A percentile compares a stretch with the other conserved stretches of the same genome.
These are phyloP conservation scores for Scenedesmus sp. DNA, from an alignment of 163 green algal genomes.

Conservation along the genomic window DNA sequence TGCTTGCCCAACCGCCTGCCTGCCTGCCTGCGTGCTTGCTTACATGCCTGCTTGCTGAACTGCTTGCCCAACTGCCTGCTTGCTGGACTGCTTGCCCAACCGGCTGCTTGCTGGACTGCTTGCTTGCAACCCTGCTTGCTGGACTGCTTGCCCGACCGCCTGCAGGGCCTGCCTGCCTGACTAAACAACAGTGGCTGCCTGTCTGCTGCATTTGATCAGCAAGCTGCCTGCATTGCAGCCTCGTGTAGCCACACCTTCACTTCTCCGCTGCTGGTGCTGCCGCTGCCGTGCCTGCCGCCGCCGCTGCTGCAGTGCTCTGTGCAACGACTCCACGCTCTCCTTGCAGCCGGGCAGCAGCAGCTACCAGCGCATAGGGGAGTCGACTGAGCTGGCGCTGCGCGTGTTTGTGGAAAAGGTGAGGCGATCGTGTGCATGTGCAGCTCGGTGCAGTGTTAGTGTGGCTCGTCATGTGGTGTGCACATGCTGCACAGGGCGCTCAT, in stretches of 20 bases:
- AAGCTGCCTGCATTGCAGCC: not conserved
- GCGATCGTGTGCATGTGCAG: no score
- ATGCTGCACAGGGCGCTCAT: not conserved
- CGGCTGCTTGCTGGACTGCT: no score
- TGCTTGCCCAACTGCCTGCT: no score
- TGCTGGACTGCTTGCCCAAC: no score
- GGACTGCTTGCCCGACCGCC: not conserved
- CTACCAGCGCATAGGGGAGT: conserved; percentile 84
- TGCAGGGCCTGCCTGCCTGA: no score
- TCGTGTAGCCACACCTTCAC: conserved; percentile 20
- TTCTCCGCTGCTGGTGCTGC: not conserved
- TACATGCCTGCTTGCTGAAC: no score
- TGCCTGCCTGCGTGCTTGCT: no score
- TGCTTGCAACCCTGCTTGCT: not conserved
- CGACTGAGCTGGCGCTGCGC: conserved; percentile 88
- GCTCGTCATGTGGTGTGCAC: not conserved
- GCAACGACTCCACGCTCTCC: conserved; percentile 85
- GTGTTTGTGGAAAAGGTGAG: conserved; percentile 87
- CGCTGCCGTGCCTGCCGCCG: not conserved
- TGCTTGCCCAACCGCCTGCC: no score
- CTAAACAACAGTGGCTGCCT: no score
- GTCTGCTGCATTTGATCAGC: no score
- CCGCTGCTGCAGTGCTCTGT: conserved; percentile 65
- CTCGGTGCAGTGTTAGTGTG: conserved; percentile 14
- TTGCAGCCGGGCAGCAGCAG: conserved; percentile 63